Evolutionary conservation across 2,329 filamentous ascomycete species (phyloP), one percentile per base, ranked within the genome.

Genomic region (Thermothelomyces thermophilus): DNA sequence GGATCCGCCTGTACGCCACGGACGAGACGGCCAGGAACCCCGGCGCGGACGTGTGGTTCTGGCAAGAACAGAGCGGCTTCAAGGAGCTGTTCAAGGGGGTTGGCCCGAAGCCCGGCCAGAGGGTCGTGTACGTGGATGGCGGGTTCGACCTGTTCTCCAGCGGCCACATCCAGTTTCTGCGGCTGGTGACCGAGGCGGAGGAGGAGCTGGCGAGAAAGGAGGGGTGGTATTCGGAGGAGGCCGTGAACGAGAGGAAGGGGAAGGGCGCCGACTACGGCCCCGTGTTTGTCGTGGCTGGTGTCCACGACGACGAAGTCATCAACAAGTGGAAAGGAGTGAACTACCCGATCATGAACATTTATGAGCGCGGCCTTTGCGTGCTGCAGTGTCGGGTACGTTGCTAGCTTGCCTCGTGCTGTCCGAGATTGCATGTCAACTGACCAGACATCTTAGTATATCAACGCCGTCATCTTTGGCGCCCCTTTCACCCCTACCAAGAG

Each of bases 271-370:
- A 94, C 67, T 95, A 94, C 62, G 75, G 80, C 0, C 89, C 90
- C 0, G 85, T 83, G 6, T 97, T 88, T 65, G 78, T 98, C n/a
- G 81, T 97, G 37, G 90, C 89, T 2, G 93, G 93, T 42, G 84
- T 98, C 20, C 93, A 98, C 68, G 87, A 95, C 62, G 93, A 98
- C 66, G 82, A 86, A 56, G 90, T 95, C 53, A 95, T 98, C 68
- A 98, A 98, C 69, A 75, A 85, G 62, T 94, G 90, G 86, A 97
- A 97, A 70, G 91, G 93, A 31, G 78, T 96, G 61, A 98, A 98
- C 71, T 98, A 96, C 65, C 93, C 93, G 22, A 97, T 98, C 71
- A 98, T 98, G 93, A 98, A 97, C 73, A 90, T 95, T 50, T 95
- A 91, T 62, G 93, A 98, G 73, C 85, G 93, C 36, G 90, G 90